Conservation (phyloP, 2,329 filamentous ascomycete species). For the Xylariaceae sp. region DNA sequence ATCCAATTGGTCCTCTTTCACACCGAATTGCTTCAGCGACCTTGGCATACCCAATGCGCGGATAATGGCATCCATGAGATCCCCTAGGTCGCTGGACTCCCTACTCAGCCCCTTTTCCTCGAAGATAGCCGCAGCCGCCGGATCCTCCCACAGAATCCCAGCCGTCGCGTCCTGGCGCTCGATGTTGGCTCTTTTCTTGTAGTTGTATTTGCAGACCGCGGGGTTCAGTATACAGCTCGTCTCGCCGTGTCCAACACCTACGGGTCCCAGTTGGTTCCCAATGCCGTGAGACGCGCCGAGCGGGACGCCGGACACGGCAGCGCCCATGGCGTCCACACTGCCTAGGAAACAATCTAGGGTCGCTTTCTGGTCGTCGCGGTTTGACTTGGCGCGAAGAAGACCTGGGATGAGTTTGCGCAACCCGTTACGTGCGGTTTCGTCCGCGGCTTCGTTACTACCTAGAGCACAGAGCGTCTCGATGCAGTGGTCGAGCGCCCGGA, state of each 20-base stretch:
- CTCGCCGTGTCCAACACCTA: slow-evolving; percentile 57
- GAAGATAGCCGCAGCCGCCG: slow-evolving; percentile 32
- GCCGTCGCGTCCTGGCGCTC: slow-evolving; percentile 39
- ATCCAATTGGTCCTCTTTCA: slow-evolving; percentile 45
- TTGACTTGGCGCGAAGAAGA: slow-evolving; percentile 17
- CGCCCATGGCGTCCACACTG: slow-evolving; percentile 49
- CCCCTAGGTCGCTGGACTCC: slow-evolving; percentile 41
- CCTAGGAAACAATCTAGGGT: slow-evolving; percentile 47
- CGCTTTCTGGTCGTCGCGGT: slow-evolving; percentile 37
- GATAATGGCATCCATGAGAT: slow-evolving; percentile 49
- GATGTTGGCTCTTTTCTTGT: slow-evolving; percentile 33
- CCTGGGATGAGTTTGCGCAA: slow-evolving; percentile 21
- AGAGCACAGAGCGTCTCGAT: slow-evolving; percentile 30
- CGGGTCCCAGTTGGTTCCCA: slow-evolving; percentile 49
- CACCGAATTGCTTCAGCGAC: slow-evolving; percentile 46
- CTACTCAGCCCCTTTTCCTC: slow-evolving; percentile 20
- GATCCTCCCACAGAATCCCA: slow-evolving; percentile 38
- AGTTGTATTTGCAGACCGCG: slow-evolving; percentile 54
- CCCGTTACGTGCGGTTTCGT: slow-evolving; percentile 16
- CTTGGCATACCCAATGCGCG: slow-evolving; percentile 51
- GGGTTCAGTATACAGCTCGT: slow-evolving; percentile 55
- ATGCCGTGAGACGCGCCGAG: slow-evolving; percentile 47
- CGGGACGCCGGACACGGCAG: slow-evolving; percentile 37
- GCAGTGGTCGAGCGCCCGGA: slow-evolving; percentile 31
- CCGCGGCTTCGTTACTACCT: slow-evolving; percentile 17